Evolutionary conservation across 208 protist species (phyloP).

Genomic region (Leishmania amazonensis): DNA sequence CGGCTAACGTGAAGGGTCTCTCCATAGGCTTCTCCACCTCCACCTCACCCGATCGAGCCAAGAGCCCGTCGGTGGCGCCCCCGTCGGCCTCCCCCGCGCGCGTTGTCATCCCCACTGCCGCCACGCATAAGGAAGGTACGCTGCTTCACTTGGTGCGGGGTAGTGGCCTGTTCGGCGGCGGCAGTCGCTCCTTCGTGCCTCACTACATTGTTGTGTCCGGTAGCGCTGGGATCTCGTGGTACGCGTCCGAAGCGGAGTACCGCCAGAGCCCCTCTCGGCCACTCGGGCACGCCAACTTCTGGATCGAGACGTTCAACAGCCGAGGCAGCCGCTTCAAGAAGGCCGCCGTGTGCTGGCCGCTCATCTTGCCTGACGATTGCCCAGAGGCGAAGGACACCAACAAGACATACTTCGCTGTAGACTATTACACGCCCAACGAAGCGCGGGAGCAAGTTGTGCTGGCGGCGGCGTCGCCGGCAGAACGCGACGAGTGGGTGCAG

Average conservation of each 20-base stretch:
- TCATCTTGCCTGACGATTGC: constrained; percentile 63
- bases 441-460: constrained; percentile 41
- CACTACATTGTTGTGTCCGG: constrained; percentile 65
- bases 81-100: neutral
- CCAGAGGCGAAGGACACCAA: constrained; percentile 37
- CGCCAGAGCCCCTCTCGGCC: constrained; percentile 20
- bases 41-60: neutral
- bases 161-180: constrained; percentile 20
- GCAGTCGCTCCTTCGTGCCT: constrained; percentile 32
- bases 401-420: constrained; percentile 60
- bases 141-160: constrained; percentile 47
- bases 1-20: neutral
- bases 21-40: neutral
- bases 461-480: constrained; percentile 30
- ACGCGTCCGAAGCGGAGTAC: constrained; percentile 32
- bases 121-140: constrained; percentile 42
- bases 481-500: constrained; percentile 64
- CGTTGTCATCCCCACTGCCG: constrained; percentile 6
- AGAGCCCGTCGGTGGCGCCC: constrained; percentile 3
- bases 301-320: constrained; percentile 53
- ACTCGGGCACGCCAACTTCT: constrained; percentile 49
- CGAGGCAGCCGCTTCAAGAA: constrained; percentile 71
- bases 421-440: constrained; percentile 44
- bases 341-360: constrained; percentile 70
- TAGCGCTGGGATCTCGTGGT: constrained; percentile 49